These are phyloP conservation scores for Pittosporum tobira DNA, from an alignment of 129 eudicot genomes.

Conservation along the genomic window DNA sequence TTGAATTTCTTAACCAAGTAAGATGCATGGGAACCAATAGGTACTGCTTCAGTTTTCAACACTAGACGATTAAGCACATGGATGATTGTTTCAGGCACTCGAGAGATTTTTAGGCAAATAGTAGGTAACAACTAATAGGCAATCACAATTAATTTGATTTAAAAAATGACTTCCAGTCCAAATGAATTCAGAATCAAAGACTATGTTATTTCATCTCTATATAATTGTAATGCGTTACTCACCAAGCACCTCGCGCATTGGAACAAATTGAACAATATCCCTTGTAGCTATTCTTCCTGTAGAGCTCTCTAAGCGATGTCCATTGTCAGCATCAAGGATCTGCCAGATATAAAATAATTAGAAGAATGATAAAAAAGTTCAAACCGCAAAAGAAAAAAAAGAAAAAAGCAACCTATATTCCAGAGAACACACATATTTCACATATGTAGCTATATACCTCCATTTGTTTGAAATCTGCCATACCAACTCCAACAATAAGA, in stretches of 20 bases:
- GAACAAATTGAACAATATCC: constrained; percentile 93
- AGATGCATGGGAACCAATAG: background rate
- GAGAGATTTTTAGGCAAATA: background rate
- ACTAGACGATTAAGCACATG: background rate
- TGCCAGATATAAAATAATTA: constrained; percentile 11
- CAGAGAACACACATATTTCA: no score
- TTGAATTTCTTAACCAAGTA: no score
- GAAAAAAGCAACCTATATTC: no score
- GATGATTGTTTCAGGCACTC: background rate
- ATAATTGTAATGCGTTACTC: constrained; percentile 18
- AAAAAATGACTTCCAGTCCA: background rate
- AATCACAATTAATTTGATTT: no score
- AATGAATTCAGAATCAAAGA: no score
- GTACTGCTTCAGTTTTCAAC: background rate
- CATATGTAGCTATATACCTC: constrained; percentile 76
- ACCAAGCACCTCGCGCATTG: constrained; percentile 84
- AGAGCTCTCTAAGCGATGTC: constrained; percentile 71
- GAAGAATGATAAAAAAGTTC: background rate
- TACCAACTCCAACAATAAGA: constrained; percentile 88
- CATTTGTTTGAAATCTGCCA: constrained; percentile 81
- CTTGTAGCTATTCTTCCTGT: constrained; percentile 87
- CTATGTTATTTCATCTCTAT: background rate
- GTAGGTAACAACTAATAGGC: no score
- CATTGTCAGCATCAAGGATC: constrained; percentile 92
- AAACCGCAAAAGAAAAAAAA: background rate